phyloP scores from a whole-genome alignment of 371 early-diverging fungal species.

The Thermomucor indicae-seudaticae region DNA sequence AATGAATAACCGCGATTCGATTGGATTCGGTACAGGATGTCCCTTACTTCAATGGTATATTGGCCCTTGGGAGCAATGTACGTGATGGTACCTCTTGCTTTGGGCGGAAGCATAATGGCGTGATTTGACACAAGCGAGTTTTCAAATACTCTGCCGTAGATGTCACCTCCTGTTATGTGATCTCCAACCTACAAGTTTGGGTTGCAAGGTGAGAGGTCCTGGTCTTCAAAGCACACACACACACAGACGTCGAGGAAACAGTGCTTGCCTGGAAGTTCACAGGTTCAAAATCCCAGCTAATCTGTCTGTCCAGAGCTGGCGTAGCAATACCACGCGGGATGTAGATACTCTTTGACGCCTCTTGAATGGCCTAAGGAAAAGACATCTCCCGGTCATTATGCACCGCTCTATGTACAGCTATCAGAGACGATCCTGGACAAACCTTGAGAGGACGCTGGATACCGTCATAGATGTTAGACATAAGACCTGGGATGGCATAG shows the following conservation, averaged over 20 bases:
- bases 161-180: constrained; percentile 97
- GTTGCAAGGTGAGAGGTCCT: too few species aligned
- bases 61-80: constrained; percentile 95
- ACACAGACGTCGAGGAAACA: not conserved
- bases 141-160: constrained; percentile 96
- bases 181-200: constrained; percentile 75
- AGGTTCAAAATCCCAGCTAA: constrained; percentile 97
- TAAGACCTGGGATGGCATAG: constrained; percentile 59
- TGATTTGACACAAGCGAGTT: constrained; percentile 94
- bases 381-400: too few species aligned
- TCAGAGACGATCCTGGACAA: too few species aligned
- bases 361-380: constrained; percentile 84
- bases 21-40: not conserved
- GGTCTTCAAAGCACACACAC: not conserved
- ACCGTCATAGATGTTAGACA: constrained; percentile 99
- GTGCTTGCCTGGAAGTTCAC: constrained; percentile 68
- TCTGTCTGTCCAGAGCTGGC: constrained; percentile 90
- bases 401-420: too few species aligned
- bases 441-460: constrained; percentile 99
- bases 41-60: constrained; percentile 80
- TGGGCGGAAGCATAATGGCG: constrained; percentile 96
- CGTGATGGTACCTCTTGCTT: constrained; percentile 91
- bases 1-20: not conserved
- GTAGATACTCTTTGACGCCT: constrained; percentile 93
- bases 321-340: constrained; percentile 99